Evolutionary conservation across 1,284 basidiomycete genomes (phyloP).

Genomic region (Boletus smithii): DNA sequence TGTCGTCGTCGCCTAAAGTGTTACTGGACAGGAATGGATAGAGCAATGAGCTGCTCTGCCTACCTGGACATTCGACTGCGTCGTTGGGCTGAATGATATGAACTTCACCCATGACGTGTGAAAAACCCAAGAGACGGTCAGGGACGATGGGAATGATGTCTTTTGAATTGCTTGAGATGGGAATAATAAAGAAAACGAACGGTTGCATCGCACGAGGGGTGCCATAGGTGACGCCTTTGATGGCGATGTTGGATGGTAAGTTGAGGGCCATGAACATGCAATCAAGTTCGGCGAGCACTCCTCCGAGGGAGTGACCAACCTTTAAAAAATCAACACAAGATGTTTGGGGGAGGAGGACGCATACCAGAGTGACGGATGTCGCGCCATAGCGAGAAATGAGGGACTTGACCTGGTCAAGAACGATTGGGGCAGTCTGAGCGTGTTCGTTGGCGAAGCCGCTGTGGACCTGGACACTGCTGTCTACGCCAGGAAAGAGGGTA

Average conservation of each 20-base stretch:
- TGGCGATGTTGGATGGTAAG: constrained; percentile 38
- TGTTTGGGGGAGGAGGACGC: neutral
- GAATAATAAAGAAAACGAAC: constrained; percentile 32
- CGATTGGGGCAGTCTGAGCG: constrained; percentile 35
- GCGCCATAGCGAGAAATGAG: constrained; percentile 36
- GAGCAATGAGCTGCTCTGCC: constrained; percentile 1
- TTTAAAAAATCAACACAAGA: constrained; percentile 18
- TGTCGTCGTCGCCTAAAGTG: constrained; percentile 43
- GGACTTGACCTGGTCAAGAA: constrained; percentile 39
- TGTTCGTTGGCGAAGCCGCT: constrained; percentile 37
- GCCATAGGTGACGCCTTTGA: constrained; percentile 49
- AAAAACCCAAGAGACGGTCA: constrained; percentile 41
- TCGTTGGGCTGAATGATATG: constrained; percentile 37
- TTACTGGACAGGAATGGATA: too few relatives aligned
- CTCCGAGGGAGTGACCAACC: constrained; percentile 58
- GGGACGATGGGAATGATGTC: constrained; percentile 50
- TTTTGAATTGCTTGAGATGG: constrained; percentile 25
- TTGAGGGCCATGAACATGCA: constrained; percentile 49
- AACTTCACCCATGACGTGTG: constrained; percentile 41
- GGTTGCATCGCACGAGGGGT: constrained; percentile 40
- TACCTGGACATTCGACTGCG: constrained; percentile 42
- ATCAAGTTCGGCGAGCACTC: constrained; percentile 53
- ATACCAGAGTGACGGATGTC: constrained; percentile 38
- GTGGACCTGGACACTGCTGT: constrained; percentile 31
- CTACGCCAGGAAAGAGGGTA: constrained; percentile 37